Evolutionary conservation across 176 grass and related monocot species (phyloP), one percentile per base, ranked within the genome.

Genomic region (Chrysopogon serrulatus): DNA sequence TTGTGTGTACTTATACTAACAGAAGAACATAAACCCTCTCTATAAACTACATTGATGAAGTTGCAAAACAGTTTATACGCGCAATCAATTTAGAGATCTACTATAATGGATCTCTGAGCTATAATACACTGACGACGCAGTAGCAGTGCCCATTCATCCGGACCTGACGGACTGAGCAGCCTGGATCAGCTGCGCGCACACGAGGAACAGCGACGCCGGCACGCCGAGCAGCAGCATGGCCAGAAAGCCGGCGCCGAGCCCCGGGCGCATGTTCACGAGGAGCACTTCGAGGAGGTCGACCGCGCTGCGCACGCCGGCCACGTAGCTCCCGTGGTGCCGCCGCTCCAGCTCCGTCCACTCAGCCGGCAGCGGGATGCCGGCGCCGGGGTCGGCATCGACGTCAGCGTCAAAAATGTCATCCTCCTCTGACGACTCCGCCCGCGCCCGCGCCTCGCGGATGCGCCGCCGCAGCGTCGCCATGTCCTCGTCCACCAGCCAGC

Each of bases 261-360:
- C 83, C 65, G 95, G 95, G 42, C 91, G 75, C 31, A 79, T 62
- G 73, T 77, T 81, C 54, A 95, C 40, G 81, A 98, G 68, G 9
- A 93, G 0, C 36, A 53, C 76, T 82, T 87, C 89, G 65, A 98
- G 68, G 42, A 91, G 9, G 15, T 65, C 90, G 43, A 73, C 41
- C 54, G 88, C 62, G 23, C 67, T 73, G 63, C 63, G 88, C 66
- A 93, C 95, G 67, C 86, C 90, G 0, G 82, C 80, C 23, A 80
- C 59, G 81, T 88, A 93, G 73, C 70, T 82, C 84, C 51, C 80
- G 65, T 91, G 59, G 65, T 90, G 86, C 60, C 88, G 86, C 82
- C 86, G 90, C 75, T 97, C 91, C 91, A 90, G 86, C 42, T 83
- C 88, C 77, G 79, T 87, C 94, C 94, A 93, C 12, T 79, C 45